Evolutionary conservation across 371 early-diverging fungal genomes (phyloP), one percentile per base, ranked within the genome.

Genomic region (Mortierella sp.): DNA sequence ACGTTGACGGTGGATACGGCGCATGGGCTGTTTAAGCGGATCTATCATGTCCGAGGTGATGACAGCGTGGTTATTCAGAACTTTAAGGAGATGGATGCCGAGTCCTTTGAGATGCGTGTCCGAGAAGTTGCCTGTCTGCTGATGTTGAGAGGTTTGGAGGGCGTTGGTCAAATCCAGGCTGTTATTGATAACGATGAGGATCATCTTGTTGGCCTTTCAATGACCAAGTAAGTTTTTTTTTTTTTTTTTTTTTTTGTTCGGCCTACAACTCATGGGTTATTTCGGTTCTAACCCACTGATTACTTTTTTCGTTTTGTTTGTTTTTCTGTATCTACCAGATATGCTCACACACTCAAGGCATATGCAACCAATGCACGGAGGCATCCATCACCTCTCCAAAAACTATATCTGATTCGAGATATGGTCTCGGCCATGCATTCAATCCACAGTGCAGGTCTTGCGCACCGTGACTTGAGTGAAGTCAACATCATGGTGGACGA

Each of bases 401-500:
- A 91, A 55, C 83, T 87, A 72, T 81, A 83, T 56, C 62, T 91
- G 2, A 82, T 91, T 11, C 72, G 69, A 19, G 89, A 89, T 45
- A 85, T 91, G 86, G 66, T 91, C 0, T 53, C 80, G 15, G 87
- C 84, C 45, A 85, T 89, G 65, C 62, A 81, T 47, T 81, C 71
- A 0, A 85, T 91, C 52, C 91, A 91, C 50, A 62, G 66, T 1
- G 70, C 82, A 12, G 91, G 90, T 1, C 67, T 91, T 0, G 89
- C 91, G 0, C 91, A 91, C 68, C 82, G 91, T 14, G 89, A 91
- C 66, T 60, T 91, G 12, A 87, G 88, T 15, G 88, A 89, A 62
- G 88, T 88, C 21, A 91, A 89, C 57, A 87, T 89, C 66, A 91
- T 91, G 91, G 89, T 91, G 23, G 83, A 86, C 60, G 86, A 85